Base-by-base conservation (phyloP, 2,329 filamentous ascomycete species). In the Alternaria novae-zelandiae region DNA sequence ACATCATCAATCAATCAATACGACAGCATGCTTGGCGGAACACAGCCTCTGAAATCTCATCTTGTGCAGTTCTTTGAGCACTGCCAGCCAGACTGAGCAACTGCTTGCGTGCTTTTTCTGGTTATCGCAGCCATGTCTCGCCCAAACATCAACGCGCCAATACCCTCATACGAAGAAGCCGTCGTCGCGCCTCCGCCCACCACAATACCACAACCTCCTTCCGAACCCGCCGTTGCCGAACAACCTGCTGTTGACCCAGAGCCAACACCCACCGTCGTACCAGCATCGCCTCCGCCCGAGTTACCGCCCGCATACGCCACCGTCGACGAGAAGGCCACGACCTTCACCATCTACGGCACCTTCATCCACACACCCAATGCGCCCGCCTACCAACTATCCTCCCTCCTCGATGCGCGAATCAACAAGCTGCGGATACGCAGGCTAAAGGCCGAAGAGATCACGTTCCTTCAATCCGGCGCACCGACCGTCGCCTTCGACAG, bases 301-400 rank as follows among this genome's bases (percentile, higher is more conserved):
- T 32, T 65, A 15, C 71, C 71, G 1, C 74, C 74, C 12, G 63
- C 71, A 10, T 75, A 75, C 50, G 66, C 73, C 36, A 54, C 68
- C 45, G 64, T 74, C 10, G 69, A 73, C 56, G 44, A 66, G 3
- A 64, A 66, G 44, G 66, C 71, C 41, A 75, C 72, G 7, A 70
- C 62, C 8, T 75, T 70, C 44, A 66, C 61, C 25, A 70, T 75
- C 41, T 66, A 67, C 59, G 68, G 68, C 25, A 76, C 73, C 17
- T 73, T 76, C 61, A 73, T 75, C 36, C 68, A 74, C 57, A 73
- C 64, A 1, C 67, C 70, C 13, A 54, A 63, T 5, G 67, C 66
- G 30, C 72, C 73, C 15, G 70, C 67, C 57, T 75, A 74, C 57
- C 74, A 75, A 9, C 61, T 75, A n/a, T 73, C 71, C 21, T 70